Evolutionary conservation across 176 grass and related monocot genomes (phyloP), one percentile per base, ranked within the genome.

Genomic region (Saccharum spontaneum): DNA sequence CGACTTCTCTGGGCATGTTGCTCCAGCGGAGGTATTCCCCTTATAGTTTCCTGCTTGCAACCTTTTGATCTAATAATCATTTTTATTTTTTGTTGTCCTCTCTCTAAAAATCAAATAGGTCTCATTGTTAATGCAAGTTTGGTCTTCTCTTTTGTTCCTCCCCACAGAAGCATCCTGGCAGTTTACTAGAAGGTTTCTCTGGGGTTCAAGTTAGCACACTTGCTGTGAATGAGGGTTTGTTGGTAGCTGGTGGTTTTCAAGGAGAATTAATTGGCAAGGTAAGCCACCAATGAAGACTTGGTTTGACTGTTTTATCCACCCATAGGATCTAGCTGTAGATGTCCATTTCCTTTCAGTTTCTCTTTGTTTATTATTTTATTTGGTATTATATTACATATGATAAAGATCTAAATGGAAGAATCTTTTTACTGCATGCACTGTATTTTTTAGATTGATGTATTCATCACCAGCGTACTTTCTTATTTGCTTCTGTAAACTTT

Each of bases 181-280:
- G 80, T 90, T 86, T 88, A 76, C 23, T 88, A 81, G 96, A 93
- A 90, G 96, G 93, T 55, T 95, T 98, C 55, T 89, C 84, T 24
- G 90, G 87, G 30, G 86, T 92, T 85, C 93, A 95, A 89, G 83
- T 98, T 69, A 98, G 93, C 83, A 98, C 96, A 54, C 86, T 98
- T 75, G 83, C 96, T 74, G 96, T 98, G 31, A 91, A 89, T 67
- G 91, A 98, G 86, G 89, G 74, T 70, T 89, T 95, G 70, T 75
- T 98, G 74, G 87, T 98, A 49, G 96, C 91, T 38, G 96, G 96
- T 59, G 96, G 96, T 85, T 98, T 98, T 77, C 95, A 98, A 64
- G 95, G 92, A 75, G 95, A 98, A 88, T 85, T 98, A 45, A 79
- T 95, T 78, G 95, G 96, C 87, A 92, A 92, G 85, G 96, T 94